Percentiles rank a stretch among this genome's conserved stretches.
Evolutionary conservation across 805 yeast genomes (phyloP).

Genomic region (Kazachstania kunashirensis): DNA sequence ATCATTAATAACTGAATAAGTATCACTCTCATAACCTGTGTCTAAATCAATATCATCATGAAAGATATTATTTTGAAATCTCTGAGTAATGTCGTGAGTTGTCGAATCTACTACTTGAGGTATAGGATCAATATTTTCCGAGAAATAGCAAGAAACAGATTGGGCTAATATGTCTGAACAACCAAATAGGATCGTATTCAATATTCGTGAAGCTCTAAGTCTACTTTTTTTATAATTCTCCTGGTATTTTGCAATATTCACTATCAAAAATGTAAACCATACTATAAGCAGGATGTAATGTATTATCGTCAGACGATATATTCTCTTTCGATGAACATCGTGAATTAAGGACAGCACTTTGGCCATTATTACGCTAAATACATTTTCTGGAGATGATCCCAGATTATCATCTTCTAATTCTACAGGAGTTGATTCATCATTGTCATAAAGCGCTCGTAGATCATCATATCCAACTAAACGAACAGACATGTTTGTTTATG

Average conservation of each 20-base stretch:
- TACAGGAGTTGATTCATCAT: too few relatives aligned
- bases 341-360: too few relatives aligned
- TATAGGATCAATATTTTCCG: constrained; percentile 15
- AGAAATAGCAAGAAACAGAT: constrained; percentile 38
- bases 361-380: too few relatives aligned
- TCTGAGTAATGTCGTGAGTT: constrained; percentile 7
- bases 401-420: too few relatives aligned
- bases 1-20: constrained; percentile 22
- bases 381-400: too few relatives aligned
- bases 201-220: constrained; percentile 68
- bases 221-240: constrained; percentile 48
- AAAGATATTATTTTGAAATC: constrained; percentile 3
- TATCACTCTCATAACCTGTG: constrained; percentile 17
- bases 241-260: constrained; percentile 49
- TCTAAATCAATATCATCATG: constrained; percentile 5
- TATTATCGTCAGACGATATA: constrained; percentile 42
- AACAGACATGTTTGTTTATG: too few relatives aligned
- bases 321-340: too few relatives aligned
- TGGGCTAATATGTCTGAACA: constrained; percentile 91
- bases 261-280: constrained; percentile 39
- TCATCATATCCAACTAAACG: too few relatives aligned
- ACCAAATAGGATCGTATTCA: constrained; percentile 75
- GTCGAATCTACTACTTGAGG: constrained; percentile 14
- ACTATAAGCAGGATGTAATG: constrained; percentile 44
- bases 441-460: too few relatives aligned